phyloP scores from a whole-genome alignment of 805 yeast species.

The Torulaspora delbrueckii region DNA sequence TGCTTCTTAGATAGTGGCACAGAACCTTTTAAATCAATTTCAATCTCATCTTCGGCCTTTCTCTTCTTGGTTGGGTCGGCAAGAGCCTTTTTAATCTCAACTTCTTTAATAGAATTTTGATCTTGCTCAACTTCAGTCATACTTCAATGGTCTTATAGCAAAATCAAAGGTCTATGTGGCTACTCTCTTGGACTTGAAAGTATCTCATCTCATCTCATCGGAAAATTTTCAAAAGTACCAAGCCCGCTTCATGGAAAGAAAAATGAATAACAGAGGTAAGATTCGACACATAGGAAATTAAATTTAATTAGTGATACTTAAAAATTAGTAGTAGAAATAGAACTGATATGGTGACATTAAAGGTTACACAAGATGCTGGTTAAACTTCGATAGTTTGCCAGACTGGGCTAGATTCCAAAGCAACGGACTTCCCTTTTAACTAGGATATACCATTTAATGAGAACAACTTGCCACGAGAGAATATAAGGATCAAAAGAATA shows the following conservation, averaged over 20 bases:
- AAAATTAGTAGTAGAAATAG: not conserved
- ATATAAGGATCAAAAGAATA: not conserved
- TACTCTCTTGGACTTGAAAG: not conserved
- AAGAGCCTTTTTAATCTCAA: conserved; percentile 33
- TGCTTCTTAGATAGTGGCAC: conserved; percentile 90
- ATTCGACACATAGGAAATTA: not conserved
- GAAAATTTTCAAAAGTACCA: conserved; percentile 11
- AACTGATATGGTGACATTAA: not conserved
- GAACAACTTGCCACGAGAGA: not conserved
- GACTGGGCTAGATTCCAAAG: not conserved
- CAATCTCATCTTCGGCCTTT: conserved; percentile 50
- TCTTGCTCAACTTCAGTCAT: conserved; percentile 15
- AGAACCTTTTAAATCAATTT: conserved; percentile 62
- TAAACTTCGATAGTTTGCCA: not conserved
- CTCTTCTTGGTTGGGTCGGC: conserved; percentile 36
- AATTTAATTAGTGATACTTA: not conserved
- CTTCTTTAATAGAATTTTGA: conserved; percentile 26
- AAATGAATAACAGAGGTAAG: not conserved
- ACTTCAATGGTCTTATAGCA: not conserved
- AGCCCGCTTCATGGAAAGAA: not conserved
- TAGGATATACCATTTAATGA: not conserved
- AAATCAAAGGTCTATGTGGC: not conserved
- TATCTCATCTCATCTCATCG: conserved; percentile 19
- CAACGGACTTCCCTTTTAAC: not conserved
- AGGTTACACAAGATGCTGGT: not conserved